Conservation (phyloP, 108 stramenopile species). For the Discostella pseudostelligera region DNA sequence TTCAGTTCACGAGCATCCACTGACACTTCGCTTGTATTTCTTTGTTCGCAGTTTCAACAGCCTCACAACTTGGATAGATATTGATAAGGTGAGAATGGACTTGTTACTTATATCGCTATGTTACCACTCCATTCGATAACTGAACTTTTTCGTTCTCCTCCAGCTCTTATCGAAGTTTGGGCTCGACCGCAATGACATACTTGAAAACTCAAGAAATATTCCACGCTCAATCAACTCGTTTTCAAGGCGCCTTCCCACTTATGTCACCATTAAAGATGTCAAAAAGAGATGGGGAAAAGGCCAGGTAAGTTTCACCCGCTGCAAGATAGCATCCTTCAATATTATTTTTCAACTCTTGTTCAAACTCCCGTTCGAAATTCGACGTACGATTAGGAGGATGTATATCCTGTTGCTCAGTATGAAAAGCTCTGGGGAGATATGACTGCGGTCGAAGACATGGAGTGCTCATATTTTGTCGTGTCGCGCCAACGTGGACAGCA, state of each 20-base stretch:
- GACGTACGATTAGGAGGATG: slow-evolving; percentile 54
- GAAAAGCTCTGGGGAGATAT: slow-evolving; percentile 68
- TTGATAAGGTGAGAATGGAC: slow-evolving; percentile 30
- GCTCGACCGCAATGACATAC: slow-evolving; percentile 35
- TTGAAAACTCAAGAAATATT: slow-evolving; percentile 35
- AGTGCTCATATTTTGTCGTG: slow-evolving; percentile 59
- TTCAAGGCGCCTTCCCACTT: slow-evolving; percentile 52
- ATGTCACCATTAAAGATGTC: slow-evolving; percentile 62
- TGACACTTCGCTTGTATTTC: neutral
- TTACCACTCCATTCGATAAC: neutral
- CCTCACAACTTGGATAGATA: slow-evolving; percentile 63
- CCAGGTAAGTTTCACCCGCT: slow-evolving; percentile 11
- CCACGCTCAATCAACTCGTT: slow-evolving; percentile 44
- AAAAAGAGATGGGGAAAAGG: slow-evolving; percentile 63
- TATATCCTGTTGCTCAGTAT: slow-evolving; percentile 59
- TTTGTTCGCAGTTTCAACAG: slow-evolving; percentile 41
- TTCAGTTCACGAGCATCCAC: neutral
- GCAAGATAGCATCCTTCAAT: neutral
- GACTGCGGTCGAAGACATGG: slow-evolving; percentile 48
- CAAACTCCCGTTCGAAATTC: too few relatives aligned
- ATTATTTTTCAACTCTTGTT: neutral
- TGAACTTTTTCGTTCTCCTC: neutral
- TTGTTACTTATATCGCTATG: neutral
- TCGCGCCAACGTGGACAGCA: slow-evolving; percentile 53
- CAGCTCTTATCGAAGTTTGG: slow-evolving; percentile 43